A percentile compares a stretch with the other conserved stretches of the same genome.
Evolutionary conservation across 768 basidiomycete species (phyloP).

Genomic region (Gymnopilus dilepis): DNA sequence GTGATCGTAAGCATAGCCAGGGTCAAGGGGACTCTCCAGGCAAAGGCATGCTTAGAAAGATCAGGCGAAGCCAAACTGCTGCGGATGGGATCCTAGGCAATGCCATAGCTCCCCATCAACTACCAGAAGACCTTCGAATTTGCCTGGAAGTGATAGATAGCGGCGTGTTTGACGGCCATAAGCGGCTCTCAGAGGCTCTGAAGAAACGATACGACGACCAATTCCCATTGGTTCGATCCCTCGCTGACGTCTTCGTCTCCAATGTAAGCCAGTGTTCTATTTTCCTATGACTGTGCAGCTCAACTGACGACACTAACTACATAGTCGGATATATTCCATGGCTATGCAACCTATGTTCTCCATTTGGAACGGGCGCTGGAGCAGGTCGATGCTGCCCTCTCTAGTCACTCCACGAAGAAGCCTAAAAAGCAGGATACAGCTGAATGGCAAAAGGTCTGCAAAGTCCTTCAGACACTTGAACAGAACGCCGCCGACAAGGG

Average conservation of each 20-base stretch:
- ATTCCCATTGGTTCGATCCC: constrained; percentile 88
- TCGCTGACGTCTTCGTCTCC: constrained; percentile 95
- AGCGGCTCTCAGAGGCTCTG: constrained; percentile 81
- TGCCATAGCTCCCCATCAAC: constrained; percentile 71
- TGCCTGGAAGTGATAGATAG: constrained; percentile 88
- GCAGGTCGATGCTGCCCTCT: constrained; percentile 82
- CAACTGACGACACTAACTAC: not conserved
- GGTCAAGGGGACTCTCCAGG: constrained; percentile 41
- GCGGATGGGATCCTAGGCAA: constrained; percentile 52
- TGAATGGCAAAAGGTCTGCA: constrained; percentile 81
- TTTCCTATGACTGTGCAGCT: constrained; percentile 18
- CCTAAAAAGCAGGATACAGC: constrained; percentile 82
- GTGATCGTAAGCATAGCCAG: constrained; percentile 58
- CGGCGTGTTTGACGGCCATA: constrained; percentile 89
- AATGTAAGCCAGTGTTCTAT: constrained; percentile 64
- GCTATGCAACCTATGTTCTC: constrained; percentile 94
- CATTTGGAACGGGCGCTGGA: constrained; percentile 90
- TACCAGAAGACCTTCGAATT: constrained; percentile 86
- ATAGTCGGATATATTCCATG: constrained; percentile 91
- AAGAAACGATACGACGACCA: constrained; percentile 94
- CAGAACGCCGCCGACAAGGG: constrained; percentile 81
- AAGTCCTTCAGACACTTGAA: constrained; percentile 78
- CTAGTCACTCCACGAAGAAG: constrained; percentile 69
- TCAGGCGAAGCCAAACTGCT: constrained; percentile 67
- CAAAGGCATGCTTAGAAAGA: constrained; percentile 66